phyloP scores from a whole-genome alignment of 257 asterid genomes.

The Forsythia suspensa region DNA sequence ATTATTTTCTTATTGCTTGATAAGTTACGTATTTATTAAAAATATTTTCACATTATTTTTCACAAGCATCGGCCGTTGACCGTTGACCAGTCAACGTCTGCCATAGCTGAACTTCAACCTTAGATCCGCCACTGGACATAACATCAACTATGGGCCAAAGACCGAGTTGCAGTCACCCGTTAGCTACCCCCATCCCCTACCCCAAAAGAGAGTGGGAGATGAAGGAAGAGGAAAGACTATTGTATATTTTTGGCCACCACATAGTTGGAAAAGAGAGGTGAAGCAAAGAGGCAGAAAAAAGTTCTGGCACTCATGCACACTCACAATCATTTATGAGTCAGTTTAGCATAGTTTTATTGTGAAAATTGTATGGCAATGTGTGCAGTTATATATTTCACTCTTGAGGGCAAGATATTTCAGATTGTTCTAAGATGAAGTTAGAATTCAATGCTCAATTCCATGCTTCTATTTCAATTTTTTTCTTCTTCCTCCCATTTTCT shows the following conservation, averaged over 20 bases:
- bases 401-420: not conserved
- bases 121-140: no score
- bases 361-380: not conserved
- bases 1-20: no score
- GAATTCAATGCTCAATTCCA: not conserved
- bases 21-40: no score
- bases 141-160: not conserved
- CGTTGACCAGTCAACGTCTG: no score
- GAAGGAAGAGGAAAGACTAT: not conserved
- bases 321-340: not conserved
- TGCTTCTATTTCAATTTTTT: not conserved
- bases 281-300: not conserved
- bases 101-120: no score
- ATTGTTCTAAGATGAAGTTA: not conserved
- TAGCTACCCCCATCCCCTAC: not conserved
- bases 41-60: no score
- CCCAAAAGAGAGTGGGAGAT: not conserved
- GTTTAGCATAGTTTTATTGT: not conserved
- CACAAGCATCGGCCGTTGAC: no score
- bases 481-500: not conserved
- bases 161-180: not conserved
- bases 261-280: not conserved
- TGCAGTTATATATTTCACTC: not conserved
- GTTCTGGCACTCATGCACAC: not conserved
- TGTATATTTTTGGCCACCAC: not conserved